Percentiles rank a stretch among this genome's conserved stretches.
These are phyloP conservation scores for Saposhnikovia divaricata DNA, from an alignment of 129 eudicot species.

Conservation along the genomic window DNA sequence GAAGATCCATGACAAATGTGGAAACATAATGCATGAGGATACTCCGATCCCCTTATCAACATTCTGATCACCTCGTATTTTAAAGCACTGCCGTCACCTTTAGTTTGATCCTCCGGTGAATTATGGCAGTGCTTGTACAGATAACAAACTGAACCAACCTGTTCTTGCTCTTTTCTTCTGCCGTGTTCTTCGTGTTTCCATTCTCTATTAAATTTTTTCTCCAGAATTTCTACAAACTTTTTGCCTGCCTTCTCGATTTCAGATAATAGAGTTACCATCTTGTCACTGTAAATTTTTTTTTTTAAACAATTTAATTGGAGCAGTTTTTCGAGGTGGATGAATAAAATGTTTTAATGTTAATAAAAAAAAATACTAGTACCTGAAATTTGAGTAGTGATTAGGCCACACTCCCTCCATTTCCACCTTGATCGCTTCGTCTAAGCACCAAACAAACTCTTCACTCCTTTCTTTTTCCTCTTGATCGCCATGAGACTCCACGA, in stretches of 20 bases:
- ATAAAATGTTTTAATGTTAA: background rate
- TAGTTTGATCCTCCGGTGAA: slow-evolving; percentile 12
- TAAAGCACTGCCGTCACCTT: slow-evolving; percentile 23
- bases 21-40: slow-evolving; percentile 56
- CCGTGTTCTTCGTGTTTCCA: slow-evolving; percentile 8
- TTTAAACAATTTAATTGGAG: too few species aligned
- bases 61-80: slow-evolving; percentile 68
- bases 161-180: slow-evolving; percentile 10
- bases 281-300: slow-evolving; percentile 28
- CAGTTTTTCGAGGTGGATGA: too few species aligned
- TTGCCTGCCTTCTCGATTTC: slow-evolving; percentile 35
- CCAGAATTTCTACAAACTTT: slow-evolving; percentile 21
- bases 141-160: slow-evolving; percentile 33
- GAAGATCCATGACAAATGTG: slow-evolving; percentile 56
- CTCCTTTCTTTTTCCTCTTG: slow-evolving; percentile 38
- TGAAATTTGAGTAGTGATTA: slow-evolving; percentile 56
- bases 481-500: slow-evolving; percentile 48
- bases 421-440: slow-evolving; percentile 27
- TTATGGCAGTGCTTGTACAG: slow-evolving; percentile 37
- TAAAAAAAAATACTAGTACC: slow-evolving; percentile 29
- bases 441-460: slow-evolving; percentile 75
- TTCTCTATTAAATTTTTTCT: background rate
- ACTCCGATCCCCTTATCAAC: slow-evolving; percentile 70
- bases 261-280: slow-evolving; percentile 32
- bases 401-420: slow-evolving; percentile 67